These are phyloP conservation scores for Tetrahymena elliotti DNA, from an alignment of 73 alveolate genomes.

Conservation along the genomic window DNA sequence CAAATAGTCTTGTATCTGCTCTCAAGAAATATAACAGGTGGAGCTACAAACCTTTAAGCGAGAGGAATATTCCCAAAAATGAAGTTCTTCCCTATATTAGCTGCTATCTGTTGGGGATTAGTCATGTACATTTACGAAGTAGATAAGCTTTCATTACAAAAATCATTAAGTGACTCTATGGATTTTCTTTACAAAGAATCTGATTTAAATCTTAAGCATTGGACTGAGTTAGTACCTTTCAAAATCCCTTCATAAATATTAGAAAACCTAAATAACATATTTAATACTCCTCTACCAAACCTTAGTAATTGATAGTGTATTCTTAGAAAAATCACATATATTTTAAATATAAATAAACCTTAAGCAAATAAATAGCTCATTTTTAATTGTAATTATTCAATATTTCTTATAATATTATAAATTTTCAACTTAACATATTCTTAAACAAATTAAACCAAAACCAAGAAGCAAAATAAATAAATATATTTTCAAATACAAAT, in stretches of 20 bases:
- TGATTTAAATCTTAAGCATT: conserved; percentile 41
- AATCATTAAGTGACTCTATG: conserved; percentile 58
- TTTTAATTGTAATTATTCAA: neutral
- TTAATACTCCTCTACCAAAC: neutral
- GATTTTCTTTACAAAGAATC: conserved; percentile 61
- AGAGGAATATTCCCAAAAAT: conserved; percentile 24
- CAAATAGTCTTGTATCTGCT: conserved; percentile 59
- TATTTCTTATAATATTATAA: neutral
- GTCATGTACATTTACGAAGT: conserved; percentile 69
- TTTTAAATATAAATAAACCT: neutral
- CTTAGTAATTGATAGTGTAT: neutral
- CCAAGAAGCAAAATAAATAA: no score
- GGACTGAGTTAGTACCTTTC: conserved; percentile 63
- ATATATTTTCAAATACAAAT: no score
- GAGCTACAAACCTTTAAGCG: conserved; percentile 37
- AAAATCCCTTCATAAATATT: conserved; percentile 3
- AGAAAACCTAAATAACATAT: neutral
- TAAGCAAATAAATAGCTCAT: neutral
- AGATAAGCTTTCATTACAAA: conserved; percentile 52
- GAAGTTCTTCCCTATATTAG: conserved; percentile 46
- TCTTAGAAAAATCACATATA: neutral
- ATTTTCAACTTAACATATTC: neutral
- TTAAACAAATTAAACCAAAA: no score
- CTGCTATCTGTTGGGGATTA: conserved; percentile 64
- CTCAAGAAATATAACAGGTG: conserved; percentile 57